Base-by-base conservation (phyloP, 176 grass and related monocot species). In the Ananas comosus region DNA sequence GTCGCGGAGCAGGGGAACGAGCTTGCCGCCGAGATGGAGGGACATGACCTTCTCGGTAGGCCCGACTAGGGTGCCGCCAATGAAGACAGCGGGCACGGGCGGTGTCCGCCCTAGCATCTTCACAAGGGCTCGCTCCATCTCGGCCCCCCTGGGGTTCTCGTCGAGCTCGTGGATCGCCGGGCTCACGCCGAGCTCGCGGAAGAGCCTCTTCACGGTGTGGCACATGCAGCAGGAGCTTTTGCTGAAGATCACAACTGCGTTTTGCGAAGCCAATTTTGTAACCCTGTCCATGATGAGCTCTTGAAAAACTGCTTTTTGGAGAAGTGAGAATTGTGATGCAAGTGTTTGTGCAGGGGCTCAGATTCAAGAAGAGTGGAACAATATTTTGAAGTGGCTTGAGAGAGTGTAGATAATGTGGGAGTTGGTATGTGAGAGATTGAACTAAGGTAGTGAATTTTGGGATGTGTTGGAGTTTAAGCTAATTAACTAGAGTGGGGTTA, bases 211-310 rank as follows among this genome's bases (percentile, higher is more conserved):
- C 33, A 77, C 12, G 10, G 53, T 63, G 65, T 69, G 75, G 66
- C 75, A 77, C 75, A 77, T 77, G 66, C 75, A 77, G 53, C 66
- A 77, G 0, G 75, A 69, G 66, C 75, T 77, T 7, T 49, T 9
- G 51, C 75, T 77, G 42, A 77, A 77, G 42, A 77, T 17, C 53
- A 77, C 75, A 29, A 69, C 75, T 12, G 66, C 65, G 53, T 21
- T 77, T 53, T 77, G 53, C 12, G 75, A 69, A 6, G 66, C 65
- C 53, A 69, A 28, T 8, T 53, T 61, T 13, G 21, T 66, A 53
- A 77, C 33, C 17, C 12, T 69, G 2, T 68, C 74, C 65, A 68
- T 68, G 0, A 10, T 21, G 11, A 11, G 0, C 50, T 5, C 11
- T 12, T 33, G 19, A 17, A 12, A 19, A 58, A 14, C 1, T 59